A percentile compares a stretch with the other conserved stretches of the same genome.
Evolutionary conservation across 176 grass and related monocot genomes (phyloP).

Genomic region (Secale cereale): DNA sequence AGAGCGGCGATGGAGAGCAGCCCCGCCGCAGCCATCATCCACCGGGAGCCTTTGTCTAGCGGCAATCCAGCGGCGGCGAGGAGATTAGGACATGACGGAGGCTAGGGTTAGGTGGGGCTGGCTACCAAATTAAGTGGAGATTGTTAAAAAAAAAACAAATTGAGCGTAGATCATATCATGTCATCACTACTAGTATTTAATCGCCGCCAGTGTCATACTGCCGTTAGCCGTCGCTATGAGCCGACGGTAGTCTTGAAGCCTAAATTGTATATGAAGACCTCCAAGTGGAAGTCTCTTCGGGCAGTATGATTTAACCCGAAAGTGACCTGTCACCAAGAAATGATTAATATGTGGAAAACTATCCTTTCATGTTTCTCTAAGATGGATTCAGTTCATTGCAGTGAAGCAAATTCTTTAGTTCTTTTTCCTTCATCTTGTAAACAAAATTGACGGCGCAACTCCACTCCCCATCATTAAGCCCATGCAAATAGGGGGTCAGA

Average conservation of each 20-base stretch:
- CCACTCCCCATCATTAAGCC: too few species aligned
- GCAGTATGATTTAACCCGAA: not conserved
- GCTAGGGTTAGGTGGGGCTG: too few species aligned
- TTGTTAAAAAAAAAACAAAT: too few species aligned
- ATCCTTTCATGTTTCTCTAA: not conserved
- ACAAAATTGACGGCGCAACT: not conserved
- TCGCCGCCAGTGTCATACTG: not conserved
- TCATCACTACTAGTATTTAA: conserved; percentile 12
- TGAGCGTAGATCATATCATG: not conserved
- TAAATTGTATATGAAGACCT: not conserved
- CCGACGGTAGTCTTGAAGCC: not conserved
- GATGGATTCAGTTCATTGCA: not conserved
- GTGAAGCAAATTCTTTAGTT: not conserved
- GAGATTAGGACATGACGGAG: too few species aligned
- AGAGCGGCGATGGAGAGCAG: too few species aligned
- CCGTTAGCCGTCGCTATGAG: conserved; percentile 7
- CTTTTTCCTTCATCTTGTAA: too few species aligned
- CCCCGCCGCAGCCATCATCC: too few species aligned
- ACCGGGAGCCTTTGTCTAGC: too few species aligned
- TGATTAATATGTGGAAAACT: not conserved
- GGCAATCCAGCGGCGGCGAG: too few species aligned
- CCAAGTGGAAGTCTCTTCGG: not conserved
- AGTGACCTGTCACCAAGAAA: not conserved
- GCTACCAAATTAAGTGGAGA: not conserved
- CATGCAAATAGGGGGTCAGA: too few species aligned